Percentiles rank a stretch among this genome's conserved stretches.
These are phyloP conservation scores for Rhodamnia argentea DNA, from an alignment of 345 rosid species.

Conservation along the genomic window DNA sequence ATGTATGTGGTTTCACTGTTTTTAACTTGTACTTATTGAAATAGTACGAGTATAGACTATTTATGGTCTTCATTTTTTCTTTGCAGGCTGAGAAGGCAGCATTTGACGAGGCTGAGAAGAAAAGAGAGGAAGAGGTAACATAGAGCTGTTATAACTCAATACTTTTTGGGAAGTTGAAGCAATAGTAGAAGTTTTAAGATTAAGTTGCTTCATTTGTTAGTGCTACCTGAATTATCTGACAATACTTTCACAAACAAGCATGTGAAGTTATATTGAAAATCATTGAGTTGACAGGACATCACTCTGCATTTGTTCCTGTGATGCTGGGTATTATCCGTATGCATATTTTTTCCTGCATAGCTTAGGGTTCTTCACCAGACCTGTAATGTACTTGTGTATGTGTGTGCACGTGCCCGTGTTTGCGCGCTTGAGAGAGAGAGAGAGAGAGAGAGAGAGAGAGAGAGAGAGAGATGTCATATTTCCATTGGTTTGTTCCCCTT, in stretches of 20 bases:
- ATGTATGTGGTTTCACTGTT: neutral
- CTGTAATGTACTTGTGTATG: neutral
- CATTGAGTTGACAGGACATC: neutral
- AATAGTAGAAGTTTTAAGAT: neutral
- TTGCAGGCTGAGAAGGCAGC: conserved; percentile 10
- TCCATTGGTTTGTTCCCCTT: neutral
- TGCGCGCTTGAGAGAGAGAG: too few relatives aligned
- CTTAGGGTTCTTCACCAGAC: neutral
- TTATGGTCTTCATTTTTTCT: neutral
- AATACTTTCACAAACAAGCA: neutral
- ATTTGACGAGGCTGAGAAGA: conserved; percentile 9
- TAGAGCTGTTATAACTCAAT: neutral
- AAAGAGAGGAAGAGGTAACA: conserved; percentile 7
- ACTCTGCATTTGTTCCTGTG: neutral
- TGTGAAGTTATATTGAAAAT: neutral
- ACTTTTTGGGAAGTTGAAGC: neutral
- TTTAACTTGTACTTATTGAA: neutral
- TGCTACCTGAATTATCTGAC: neutral
- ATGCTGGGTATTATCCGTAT: neutral
- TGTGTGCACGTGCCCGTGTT: neutral
- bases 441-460: too few relatives aligned
- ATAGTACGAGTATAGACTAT: neutral
- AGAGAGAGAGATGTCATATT: neutral
- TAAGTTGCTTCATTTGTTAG: neutral
- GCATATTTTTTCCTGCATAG: neutral